Conservation (phyloP, 345 rosid species). For the Pugionium cornutum region DNA sequence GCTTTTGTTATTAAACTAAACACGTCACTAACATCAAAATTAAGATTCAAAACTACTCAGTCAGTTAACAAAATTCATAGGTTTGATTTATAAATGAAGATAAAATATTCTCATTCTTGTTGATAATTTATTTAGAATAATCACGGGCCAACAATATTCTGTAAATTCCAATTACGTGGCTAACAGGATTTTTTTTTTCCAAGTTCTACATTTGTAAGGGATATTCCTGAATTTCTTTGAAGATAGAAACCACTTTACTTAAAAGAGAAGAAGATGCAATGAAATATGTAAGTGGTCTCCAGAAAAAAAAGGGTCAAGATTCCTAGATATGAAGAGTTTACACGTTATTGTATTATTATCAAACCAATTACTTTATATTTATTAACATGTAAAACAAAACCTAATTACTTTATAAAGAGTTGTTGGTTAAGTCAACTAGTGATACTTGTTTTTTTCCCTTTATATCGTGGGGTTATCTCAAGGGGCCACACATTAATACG, state of each 20-base stretch:
- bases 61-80: too few relatives aligned
- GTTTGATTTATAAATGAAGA: too few relatives aligned
- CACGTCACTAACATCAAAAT: too few relatives aligned
- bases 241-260: neutral
- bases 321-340: conserved; percentile 3
- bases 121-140: neutral
- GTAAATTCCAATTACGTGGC: neutral
- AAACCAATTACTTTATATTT: too few relatives aligned
- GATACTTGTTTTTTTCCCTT: conserved; percentile 20
- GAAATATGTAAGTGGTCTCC: neutral
- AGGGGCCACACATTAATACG: conserved; percentile 21
- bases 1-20: too few relatives aligned
- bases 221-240: neutral
- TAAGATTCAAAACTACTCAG: too few relatives aligned
- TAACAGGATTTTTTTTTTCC: neutral
- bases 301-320: neutral
- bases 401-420: conserved; percentile 14
- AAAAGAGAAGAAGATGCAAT: conserved; percentile 1
- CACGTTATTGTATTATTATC: neutral
- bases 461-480: conserved; percentile 1
- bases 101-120: neutral
- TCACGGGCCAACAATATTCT: neutral
- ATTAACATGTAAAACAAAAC: too few relatives aligned
- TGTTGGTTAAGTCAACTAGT: conserved; percentile 34
- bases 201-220: neutral